Evolutionary conservation across 2,329 filamentous ascomycete genomes (phyloP), one percentile per base, ranked within the genome.

Genomic region (Pyrenophora seminiperda): DNA sequence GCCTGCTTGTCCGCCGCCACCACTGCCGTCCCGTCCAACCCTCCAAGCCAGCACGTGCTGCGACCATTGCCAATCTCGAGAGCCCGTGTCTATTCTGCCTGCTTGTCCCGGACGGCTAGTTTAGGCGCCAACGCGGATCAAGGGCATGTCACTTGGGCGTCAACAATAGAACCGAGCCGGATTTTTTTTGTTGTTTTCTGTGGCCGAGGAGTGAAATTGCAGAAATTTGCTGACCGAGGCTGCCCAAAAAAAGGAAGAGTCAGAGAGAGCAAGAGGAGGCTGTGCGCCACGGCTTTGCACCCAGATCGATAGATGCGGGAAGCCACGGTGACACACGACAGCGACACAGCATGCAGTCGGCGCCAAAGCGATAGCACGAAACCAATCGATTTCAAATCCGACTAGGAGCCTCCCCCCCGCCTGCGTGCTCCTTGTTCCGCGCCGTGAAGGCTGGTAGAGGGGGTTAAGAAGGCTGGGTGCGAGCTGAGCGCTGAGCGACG

Each of bases 281-380:
- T 29, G 30, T 44, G 41, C 24, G 22, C 32, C 41, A 37, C 36
- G 7, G 30, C 34, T 34, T 30, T 51, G 38, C 50, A 47, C 42
- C 49, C 53, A 62, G 52, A 56, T 53, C 29, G 48, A 70, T 66
- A 65, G 61, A 67, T 53, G 56, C 52, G 47, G 53, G 50, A 60
- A 66, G 65, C 65, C 67, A 61, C 57, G 18, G 63, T 68, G 56
- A 64, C 51, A 43, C 54, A 42, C 60, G 47, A 59, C 48, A 33
- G 40, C 57, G 54, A 63, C 63, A 67, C 66, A 64, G 65, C 67
- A 71, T 69, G 68, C 61, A 53, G 57, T 47, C 58, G 61, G 66
- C 62, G 61, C 64, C 63, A 63, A 61, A 53, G 50, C 64, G 57
- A 67, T 63, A 67, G 58, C 59, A 63, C 58, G 43, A 57, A 24